Evolutionary conservation across 2,329 filamentous ascomycete species (phyloP).

Genomic region (Leptographium flavum): DNA sequence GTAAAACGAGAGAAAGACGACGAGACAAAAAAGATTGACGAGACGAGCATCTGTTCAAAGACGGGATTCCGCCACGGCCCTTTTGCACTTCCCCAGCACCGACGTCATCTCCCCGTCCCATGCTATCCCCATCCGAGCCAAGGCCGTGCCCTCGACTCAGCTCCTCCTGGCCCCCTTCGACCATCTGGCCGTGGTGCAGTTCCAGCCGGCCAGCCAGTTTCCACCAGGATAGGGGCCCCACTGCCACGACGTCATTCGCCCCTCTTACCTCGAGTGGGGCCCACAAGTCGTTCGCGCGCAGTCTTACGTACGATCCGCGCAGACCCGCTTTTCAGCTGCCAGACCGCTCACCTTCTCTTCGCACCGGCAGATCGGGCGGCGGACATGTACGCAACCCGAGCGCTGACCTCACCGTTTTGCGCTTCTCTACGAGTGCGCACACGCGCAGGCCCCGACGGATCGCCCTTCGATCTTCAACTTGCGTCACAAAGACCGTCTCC

Average conservation of each 20-base stretch:
- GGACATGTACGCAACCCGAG: too few species aligned
- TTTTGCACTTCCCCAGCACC: neutral
- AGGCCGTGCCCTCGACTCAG: neutral
- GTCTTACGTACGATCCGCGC: too few species aligned
- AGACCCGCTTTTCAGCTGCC: too few species aligned
- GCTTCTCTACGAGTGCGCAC: too few species aligned
- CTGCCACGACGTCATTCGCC: neutral
- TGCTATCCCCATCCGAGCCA: neutral
- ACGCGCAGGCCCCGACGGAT: too few species aligned
- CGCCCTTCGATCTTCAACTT: neutral
- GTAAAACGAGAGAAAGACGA: neutral
- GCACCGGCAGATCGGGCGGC: too few species aligned
- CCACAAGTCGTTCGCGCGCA: too few species aligned
- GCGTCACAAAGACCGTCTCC: neutral
- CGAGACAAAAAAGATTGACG: neutral
- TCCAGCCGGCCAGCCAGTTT: too few species aligned
- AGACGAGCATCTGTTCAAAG: too few species aligned
- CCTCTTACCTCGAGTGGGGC: slow-evolving; percentile 2
- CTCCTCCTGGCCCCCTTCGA: neutral
- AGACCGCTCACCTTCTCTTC: too few species aligned
- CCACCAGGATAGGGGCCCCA: neutral
- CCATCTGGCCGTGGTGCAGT: neutral
- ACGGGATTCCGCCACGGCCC: too few species aligned
- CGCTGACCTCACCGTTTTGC: too few species aligned
- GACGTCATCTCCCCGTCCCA: neutral